Conservation (phyloP, 2,329 filamentous ascomycete species). For the Sarocladium brachiariae region DNA sequence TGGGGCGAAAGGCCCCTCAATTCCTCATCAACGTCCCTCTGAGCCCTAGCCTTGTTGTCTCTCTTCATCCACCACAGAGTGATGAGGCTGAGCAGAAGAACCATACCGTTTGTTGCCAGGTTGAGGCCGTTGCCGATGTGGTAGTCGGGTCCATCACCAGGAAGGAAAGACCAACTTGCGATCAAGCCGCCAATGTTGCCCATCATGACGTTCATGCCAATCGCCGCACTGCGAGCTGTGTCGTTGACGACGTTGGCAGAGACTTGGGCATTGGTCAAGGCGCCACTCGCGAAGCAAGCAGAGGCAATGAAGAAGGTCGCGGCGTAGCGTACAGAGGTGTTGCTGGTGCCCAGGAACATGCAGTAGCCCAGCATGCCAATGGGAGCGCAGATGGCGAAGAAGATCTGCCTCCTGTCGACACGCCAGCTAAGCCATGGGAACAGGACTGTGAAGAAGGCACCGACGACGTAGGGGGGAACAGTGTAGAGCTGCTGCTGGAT, state of each 20-base stretch:
- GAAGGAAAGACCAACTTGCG: constrained; percentile 58
- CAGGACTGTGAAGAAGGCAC: constrained; percentile 58
- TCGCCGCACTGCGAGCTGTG: constrained; percentile 59
- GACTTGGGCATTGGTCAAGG: constrained; percentile 60
- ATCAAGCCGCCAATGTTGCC: constrained; percentile 66
- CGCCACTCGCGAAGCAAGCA: constrained; percentile 56
- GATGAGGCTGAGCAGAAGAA: constrained; percentile 40
- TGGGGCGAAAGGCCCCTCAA: constrained; percentile 44
- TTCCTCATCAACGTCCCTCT: constrained; percentile 30
- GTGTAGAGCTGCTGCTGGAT: constrained; percentile 63
- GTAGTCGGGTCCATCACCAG: constrained; percentile 57
- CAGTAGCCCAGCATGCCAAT: constrained; percentile 63
- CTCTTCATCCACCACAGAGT: constrained; percentile 54
- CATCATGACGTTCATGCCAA: constrained; percentile 62
- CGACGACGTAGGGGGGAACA: constrained; percentile 63
- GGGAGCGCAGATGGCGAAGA: constrained; percentile 53
- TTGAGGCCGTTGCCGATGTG: constrained; percentile 67
- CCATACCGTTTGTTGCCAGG: constrained; percentile 48
- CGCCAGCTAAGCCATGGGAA: constrained; percentile 57
- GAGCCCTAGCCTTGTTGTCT: constrained; percentile 45
- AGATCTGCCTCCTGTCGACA: constrained; percentile 51
- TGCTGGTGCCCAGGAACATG: constrained; percentile 56
- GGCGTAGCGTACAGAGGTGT: constrained; percentile 53
- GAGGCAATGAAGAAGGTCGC: constrained; percentile 63
- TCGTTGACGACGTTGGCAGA: constrained; percentile 67